Percentiles rank a stretch among this genome's conserved stretches.
These are phyloP conservation scores for Usnea hakonensis DNA, from an alignment of 495 filamentous ascomycete species.

Conservation along the genomic window DNA sequence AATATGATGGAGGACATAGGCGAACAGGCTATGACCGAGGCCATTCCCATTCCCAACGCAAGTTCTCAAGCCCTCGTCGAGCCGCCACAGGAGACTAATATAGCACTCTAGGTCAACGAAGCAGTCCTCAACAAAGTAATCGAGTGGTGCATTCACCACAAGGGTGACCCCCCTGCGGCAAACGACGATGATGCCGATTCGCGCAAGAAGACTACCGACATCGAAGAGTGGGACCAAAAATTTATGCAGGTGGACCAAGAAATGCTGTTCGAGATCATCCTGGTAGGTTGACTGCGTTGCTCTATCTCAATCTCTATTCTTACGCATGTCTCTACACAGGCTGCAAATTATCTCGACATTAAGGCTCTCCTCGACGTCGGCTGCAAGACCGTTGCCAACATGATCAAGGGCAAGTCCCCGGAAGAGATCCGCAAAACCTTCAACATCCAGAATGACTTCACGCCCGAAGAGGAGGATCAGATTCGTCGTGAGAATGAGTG, in stretches of 20 bases:
- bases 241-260: conserved; percentile 99
- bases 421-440: conserved; percentile 72
- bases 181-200: conserved; percentile 86
- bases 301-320: neutral
- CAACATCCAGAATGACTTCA: conserved; percentile 70
- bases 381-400: conserved; percentile 64
- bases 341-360: conserved; percentile 68
- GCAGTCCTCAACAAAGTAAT: conserved; percentile 89
- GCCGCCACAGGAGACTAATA: conserved; percentile 8
- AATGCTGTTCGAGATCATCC: conserved; percentile 98
- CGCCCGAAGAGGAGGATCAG: conserved; percentile 65
- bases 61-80: conserved; percentile 26
- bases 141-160: conserved; percentile 96
- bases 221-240: conserved; percentile 99
- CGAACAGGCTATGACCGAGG: conserved; percentile 52
- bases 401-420: conserved; percentile 68
- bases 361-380: conserved; percentile 59
- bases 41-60: conserved; percentile 85
- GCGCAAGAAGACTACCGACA: conserved; percentile 96
- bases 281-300: conserved; percentile 50
- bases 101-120: conserved; percentile 67
- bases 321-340: conserved; percentile 29
- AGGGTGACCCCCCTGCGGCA: conserved; percentile 66
- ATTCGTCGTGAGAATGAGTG: conserved; percentile 67
- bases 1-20: conserved; percentile 94